Conservation (phyloP, 2,329 filamentous ascomycete genomes). For the Fusarium secorum region DNA sequence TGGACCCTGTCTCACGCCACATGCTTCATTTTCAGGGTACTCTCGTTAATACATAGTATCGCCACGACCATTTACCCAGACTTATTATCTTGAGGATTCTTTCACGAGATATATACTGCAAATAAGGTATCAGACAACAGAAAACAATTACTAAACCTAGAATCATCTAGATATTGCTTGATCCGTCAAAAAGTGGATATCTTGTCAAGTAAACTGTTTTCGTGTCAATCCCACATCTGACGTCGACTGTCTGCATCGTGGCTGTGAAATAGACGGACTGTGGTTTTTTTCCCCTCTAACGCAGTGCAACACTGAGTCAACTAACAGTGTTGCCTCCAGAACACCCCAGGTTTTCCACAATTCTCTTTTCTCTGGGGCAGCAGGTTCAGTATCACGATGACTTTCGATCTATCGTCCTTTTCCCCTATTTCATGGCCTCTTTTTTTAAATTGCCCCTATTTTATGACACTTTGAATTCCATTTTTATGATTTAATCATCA, state of each 20-base stretch:
- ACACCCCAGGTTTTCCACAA: constrained; percentile 22
- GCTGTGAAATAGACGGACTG: background rate
- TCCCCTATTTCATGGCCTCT: constrained; percentile 13
- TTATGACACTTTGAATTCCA: background rate
- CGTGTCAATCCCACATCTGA: constrained; percentile 23
- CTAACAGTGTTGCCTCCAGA: background rate
- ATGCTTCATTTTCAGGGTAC: background rate
- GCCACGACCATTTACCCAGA: background rate
- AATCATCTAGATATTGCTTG: constrained; percentile 11
- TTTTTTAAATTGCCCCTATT: background rate
- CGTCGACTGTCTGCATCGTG: constrained; percentile 26
- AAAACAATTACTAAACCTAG: background rate
- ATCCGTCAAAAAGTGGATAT: constrained; percentile 26
- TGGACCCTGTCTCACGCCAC: background rate
- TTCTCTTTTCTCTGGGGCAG: constrained; percentile 6
- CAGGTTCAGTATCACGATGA: constrained; percentile 11
- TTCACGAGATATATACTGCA: background rate
- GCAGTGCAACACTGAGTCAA: constrained; percentile 5
- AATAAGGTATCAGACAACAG: background rate
- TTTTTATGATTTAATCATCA: background rate
- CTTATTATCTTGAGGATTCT: background rate
- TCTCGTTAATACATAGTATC: background rate
- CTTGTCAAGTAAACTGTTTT: constrained; percentile 13
- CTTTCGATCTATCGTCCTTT: constrained; percentile 2
- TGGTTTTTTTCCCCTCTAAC: background rate